Evolutionary conservation across 164 flowering plant species (phyloP).

Genomic region (Stephania yunnanensis): DNA sequence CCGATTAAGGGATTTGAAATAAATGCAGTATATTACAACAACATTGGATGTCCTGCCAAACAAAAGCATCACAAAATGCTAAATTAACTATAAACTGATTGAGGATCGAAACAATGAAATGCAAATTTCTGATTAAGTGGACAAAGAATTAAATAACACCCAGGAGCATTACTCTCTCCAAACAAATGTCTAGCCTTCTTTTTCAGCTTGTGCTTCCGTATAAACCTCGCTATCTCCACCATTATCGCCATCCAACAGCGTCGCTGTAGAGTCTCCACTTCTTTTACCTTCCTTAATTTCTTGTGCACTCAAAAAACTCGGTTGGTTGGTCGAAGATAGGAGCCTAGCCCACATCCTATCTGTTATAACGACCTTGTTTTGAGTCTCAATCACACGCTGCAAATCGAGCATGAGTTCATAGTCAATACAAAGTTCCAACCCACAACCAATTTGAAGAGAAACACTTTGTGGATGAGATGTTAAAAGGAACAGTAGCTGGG

Average conservation of each 20-base stretch:
- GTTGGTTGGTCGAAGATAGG: conserved; percentile 85
- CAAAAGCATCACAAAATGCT: not conserved
- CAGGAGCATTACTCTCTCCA: not conserved
- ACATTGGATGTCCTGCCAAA: not conserved
- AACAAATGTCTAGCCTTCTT: not conserved
- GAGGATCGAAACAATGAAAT: not conserved
- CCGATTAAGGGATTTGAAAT: not conserved
- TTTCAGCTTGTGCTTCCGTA: not conserved
- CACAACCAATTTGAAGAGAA: not conserved
- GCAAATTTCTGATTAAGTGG: not conserved
- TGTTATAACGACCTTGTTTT: conserved; percentile 70
- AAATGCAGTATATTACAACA: not conserved
- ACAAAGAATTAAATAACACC: not conserved
- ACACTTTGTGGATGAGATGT: not conserved
- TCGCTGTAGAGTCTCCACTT: conserved; percentile 20
- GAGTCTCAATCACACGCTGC: conserved; percentile 73
- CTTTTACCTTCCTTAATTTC: conserved; percentile 36
- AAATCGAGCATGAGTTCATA: conserved; percentile 3
- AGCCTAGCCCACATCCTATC: conserved; percentile 99
- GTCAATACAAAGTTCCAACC: not conserved
- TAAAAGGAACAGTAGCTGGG: not conserved
- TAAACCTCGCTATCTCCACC: not conserved
- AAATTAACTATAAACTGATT: not conserved
- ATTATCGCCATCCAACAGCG: conserved; percentile 14
- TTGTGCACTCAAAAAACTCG: conserved; percentile 53